Evolutionary conservation across 495 filamentous ascomycete genomes (phyloP).

Genomic region (Aspergillus cavernicola): DNA sequence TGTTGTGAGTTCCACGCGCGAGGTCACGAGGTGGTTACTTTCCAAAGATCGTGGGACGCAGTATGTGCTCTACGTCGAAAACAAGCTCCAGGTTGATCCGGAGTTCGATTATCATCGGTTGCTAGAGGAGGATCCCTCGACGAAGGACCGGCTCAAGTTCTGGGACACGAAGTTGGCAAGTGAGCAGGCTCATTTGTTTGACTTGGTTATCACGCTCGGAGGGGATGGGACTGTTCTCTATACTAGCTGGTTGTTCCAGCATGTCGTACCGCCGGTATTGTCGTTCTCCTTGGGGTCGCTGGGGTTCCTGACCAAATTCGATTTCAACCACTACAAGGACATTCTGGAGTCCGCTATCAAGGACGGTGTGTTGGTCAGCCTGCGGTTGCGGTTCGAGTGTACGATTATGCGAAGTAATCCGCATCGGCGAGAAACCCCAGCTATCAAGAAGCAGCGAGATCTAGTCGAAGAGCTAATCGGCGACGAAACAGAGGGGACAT

Average conservation of each 20-base stretch:
- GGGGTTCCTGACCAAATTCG: slow-evolving; percentile 95
- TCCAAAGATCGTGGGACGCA: slow-evolving; percentile 61
- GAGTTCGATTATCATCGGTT: slow-evolving; percentile 67
- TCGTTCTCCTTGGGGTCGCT: slow-evolving; percentile 89
- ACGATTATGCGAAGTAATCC: slow-evolving; percentile 84
- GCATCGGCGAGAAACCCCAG: slow-evolving; percentile 23
- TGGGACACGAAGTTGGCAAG: slow-evolving; percentile 79
- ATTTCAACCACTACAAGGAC: slow-evolving; percentile 69
- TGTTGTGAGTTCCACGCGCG: slow-evolving; percentile 72
- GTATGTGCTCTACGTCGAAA: slow-evolving; percentile 78
- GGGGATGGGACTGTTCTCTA: slow-evolving; percentile 96
- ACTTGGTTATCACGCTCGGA: slow-evolving; percentile 92
- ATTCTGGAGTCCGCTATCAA: slow-evolving; percentile 69
- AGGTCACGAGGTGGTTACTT: slow-evolving; percentile 83
- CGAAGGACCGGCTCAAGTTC: slow-evolving; percentile 62
- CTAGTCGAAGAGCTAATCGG: slow-evolving; percentile 89
- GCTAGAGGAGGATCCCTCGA: slow-evolving; percentile 51
- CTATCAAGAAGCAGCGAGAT: slow-evolving; percentile 47
- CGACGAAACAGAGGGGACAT: slow-evolving; percentile 72
- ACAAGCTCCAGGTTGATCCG: slow-evolving; percentile 62
- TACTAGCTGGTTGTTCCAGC: slow-evolving; percentile 93
- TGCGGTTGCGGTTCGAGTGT: slow-evolving; percentile 86
- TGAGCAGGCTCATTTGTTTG: slow-evolving; percentile 78
- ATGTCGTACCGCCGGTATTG: slow-evolving; percentile 90
- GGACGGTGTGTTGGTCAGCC: slow-evolving; percentile 83